Evolutionary conservation across 495 filamentous ascomycete species (phyloP).

Genomic region (Pseudoneurospora amorphoporcata): DNA sequence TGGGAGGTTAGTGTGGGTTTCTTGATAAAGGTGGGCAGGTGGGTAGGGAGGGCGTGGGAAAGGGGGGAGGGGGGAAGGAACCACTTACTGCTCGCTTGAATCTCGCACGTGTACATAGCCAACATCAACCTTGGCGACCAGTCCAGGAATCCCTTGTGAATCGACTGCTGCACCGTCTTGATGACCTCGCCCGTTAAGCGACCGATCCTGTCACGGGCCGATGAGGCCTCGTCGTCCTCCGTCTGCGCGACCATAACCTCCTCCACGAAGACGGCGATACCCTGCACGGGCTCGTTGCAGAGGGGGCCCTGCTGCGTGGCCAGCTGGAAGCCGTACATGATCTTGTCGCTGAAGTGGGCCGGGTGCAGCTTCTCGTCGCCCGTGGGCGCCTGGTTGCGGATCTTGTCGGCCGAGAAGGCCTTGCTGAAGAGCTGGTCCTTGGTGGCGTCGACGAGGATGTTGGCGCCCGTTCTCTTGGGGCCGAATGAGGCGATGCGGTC

Average conservation of each 20-base stretch:
- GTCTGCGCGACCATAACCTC: slow-evolving; percentile 47
- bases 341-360: slow-evolving; percentile 76
- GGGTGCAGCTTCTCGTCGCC: slow-evolving; percentile 49
- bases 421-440: slow-evolving; percentile 59
- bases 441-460: slow-evolving; percentile 81
- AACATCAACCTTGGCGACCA: slow-evolving; percentile 90
- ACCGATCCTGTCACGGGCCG: slow-evolving; percentile 56
- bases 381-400: slow-evolving; percentile 20
- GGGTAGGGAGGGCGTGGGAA: slow-evolving; percentile 1
- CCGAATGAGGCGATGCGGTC: slow-evolving; percentile 85
- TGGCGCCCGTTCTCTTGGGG: slow-evolving; percentile 73
- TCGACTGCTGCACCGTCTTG: slow-evolving; percentile 73
- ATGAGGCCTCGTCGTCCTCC: slow-evolving; percentile 43
- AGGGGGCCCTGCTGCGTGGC: slow-evolving; percentile 82
- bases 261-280: slow-evolving; percentile 85
- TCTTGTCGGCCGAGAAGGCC: slow-evolving; percentile 47
- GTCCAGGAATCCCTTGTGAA: slow-evolving; percentile 80
- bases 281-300: slow-evolving; percentile 89
- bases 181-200: slow-evolving; percentile 86
- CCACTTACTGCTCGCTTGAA: slow-evolving; percentile 79
- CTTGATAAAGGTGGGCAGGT: background rate
- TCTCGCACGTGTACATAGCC: slow-evolving; percentile 97
- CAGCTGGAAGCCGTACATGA: slow-evolving; percentile 87
- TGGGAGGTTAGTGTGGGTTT: background rate
- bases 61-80: background rate